Conservation (phyloP, 768 basidiomycete species). For the Hygrocybe punicea region DNA sequence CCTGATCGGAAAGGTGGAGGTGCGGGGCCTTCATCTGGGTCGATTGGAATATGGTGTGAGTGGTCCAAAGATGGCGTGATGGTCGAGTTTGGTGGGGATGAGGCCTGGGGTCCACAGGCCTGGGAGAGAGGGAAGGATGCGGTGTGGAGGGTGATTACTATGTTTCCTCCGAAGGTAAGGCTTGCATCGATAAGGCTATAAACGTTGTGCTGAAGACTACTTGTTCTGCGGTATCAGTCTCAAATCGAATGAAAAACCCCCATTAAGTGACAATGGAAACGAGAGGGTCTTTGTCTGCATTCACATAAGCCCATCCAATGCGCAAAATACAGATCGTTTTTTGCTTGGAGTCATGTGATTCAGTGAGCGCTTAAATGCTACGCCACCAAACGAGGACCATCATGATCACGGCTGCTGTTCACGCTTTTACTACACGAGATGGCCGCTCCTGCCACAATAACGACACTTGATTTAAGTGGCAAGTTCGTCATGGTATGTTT, state of each 20-base stretch:
- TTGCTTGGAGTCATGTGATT: no score
- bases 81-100: conserved; percentile 80
- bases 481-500: conserved; percentile 60
- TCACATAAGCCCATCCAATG: no score
- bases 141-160: conserved; percentile 68
- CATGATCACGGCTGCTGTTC: neutral
- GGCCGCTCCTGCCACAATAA: conserved; percentile 62
- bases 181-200: no score
- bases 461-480: conserved; percentile 58
- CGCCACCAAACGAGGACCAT: no score
- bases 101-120: conserved; percentile 74
- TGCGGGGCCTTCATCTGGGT: conserved; percentile 74
- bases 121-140: conserved; percentile 87
- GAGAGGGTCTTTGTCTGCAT: neutral
- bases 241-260: no score
- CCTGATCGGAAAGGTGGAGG: conserved; percentile 91
- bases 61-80: conserved; percentile 80
- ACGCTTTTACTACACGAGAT: conserved; percentile 34
- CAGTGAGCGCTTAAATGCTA: no score
- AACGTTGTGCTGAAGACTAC: no score
- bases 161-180: conserved; percentile 41
- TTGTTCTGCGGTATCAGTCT: no score
- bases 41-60: conserved; percentile 91
- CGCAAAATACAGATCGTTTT: no score
- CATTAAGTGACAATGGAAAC: neutral